Base-by-base conservation (phyloP, 345 rosid genomes). In the Odontarrhena argentea region DNA sequence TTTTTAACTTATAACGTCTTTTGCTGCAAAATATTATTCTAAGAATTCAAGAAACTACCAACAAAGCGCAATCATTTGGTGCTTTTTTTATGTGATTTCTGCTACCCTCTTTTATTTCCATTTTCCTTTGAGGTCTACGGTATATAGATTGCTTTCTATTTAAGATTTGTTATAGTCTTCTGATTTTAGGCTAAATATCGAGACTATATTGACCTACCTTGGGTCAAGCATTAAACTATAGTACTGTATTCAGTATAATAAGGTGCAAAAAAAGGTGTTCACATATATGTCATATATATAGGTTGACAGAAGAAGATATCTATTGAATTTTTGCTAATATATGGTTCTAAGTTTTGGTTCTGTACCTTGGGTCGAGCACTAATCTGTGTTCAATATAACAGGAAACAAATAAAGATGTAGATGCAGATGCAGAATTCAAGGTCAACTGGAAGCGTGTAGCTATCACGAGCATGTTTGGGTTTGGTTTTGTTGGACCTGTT, bases 401-500 rank as follows among this genome's bases (percentile, higher is more conserved):
- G 93, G 86, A 76, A 28, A 78, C 74, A 24, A 81, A 81, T 59
- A 69, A 35, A 86, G 85, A 76, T 41, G 71, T 18, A 32, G 89
- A 84, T 50, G 25, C 1, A 28, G 84, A 79, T 55, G 70, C 70
- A 24, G 76, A 77, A 62, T 81, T 83, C 79, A 85, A 78, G 61
- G 65, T 86, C 55, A 78, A 78, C 66, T 91, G 92, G 96, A 91
- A 79, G 79, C 86, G 97, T 49, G 96, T 77, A 67, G 93, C 86
- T 57, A 77, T 75, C 67, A 83, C 91, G 5, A 82, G 97, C 79
- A 74, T 78, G 78, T 88, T 86, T 67, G 96, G 91, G 30, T 77
- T 88, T 77, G 87, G 85, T 71, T 88, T 85, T 76, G 87, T 88
- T 44, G 97, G 96, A 79, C 94, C 94, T 45, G 78, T 86, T 80